phyloP scores from a whole-genome alignment of 108 stramenopile genomes.

The Cyclotella sp. region DNA sequence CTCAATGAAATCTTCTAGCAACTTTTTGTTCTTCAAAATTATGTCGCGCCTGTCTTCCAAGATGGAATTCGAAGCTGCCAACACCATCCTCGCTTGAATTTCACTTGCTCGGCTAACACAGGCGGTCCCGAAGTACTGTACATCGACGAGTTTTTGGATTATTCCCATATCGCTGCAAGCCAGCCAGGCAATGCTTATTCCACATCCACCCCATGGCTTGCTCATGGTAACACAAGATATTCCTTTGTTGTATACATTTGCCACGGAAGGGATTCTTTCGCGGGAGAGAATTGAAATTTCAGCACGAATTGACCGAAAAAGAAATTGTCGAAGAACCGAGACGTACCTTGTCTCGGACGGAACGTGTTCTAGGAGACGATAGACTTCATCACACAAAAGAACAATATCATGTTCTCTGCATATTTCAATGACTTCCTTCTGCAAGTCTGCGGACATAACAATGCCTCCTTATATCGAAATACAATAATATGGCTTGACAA shows the following conservation, averaged over 20 bases:
- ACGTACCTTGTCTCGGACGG: constrained; percentile 7
- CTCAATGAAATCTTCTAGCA: constrained; percentile 61
- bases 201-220: constrained; percentile 88
- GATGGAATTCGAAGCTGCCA: constrained; percentile 59
- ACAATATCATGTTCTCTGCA: constrained; percentile 54
- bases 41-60: constrained; percentile 53
- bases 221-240: constrained; percentile 70
- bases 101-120: constrained; percentile 73
- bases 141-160: constrained; percentile 57
- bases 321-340: neutral
- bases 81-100: constrained; percentile 75
- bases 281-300: neutral
- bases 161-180: constrained; percentile 58
- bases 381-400: constrained; percentile 79
- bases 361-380: constrained; percentile 78
- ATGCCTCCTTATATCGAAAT: constrained; percentile 46
- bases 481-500: neutral
- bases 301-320: neutral
- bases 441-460: constrained; percentile 55
- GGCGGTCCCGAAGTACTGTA: constrained; percentile 81
- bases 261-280: constrained; percentile 67
- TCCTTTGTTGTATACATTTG: constrained; percentile 66
- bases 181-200: constrained; percentile 79
- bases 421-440: constrained; percentile 59
- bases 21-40: constrained; percentile 62